phyloP scores from a whole-genome alignment of 768 basidiomycete genomes.

The Cyclocybe aegerita region DNA sequence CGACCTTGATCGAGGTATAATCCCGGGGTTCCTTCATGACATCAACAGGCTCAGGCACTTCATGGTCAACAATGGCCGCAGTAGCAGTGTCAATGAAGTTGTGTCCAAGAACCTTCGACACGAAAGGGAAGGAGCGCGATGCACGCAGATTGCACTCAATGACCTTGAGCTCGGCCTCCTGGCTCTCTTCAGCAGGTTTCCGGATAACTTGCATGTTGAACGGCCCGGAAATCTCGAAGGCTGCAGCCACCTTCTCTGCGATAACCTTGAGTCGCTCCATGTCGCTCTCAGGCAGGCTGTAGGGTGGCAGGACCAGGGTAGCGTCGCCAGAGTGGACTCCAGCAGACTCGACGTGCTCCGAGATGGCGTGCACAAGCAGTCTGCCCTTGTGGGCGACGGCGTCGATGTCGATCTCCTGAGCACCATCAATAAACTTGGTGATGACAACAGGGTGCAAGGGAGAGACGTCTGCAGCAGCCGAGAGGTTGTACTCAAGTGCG shows the following conservation, averaged over 20 bases:
- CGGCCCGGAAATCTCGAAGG: slow-evolving; percentile 96
- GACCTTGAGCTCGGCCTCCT: slow-evolving; percentile 81
- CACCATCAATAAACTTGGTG: slow-evolving; percentile 97
- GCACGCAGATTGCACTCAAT: slow-evolving; percentile 99
- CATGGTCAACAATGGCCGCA: slow-evolving; percentile 77
- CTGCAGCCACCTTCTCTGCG: slow-evolving; percentile 90
- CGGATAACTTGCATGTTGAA: slow-evolving; percentile 99
- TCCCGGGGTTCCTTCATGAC: slow-evolving; percentile 87
- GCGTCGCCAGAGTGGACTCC: slow-evolving; percentile 99
- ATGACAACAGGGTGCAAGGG: slow-evolving; percentile 97
- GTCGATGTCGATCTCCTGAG: slow-evolving; percentile 98
- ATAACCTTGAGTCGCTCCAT: slow-evolving; percentile 90
- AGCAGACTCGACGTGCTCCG: slow-evolving; percentile 98
- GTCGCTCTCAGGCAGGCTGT: slow-evolving; percentile 72
- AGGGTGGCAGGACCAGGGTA: slow-evolving; percentile 94
- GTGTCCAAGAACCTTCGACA: slow-evolving; percentile 95
- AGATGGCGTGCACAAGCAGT: slow-evolving; percentile 92
- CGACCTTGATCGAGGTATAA: slow-evolving; percentile 95
- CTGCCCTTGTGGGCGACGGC: slow-evolving; percentile 93
- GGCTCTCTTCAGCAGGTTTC: slow-evolving; percentile 55
- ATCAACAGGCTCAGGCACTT: slow-evolving; percentile 90
- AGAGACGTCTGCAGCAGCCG: slow-evolving; percentile 95
- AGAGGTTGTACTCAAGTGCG: slow-evolving; percentile 86
- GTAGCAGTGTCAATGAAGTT: slow-evolving; percentile 97
- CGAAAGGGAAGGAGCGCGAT: slow-evolving; percentile 98